Percentiles rank a stretch among this genome's conserved stretches.
phyloP scores from a whole-genome alignment of 75 land plant species.

The Larix kaempferi region DNA sequence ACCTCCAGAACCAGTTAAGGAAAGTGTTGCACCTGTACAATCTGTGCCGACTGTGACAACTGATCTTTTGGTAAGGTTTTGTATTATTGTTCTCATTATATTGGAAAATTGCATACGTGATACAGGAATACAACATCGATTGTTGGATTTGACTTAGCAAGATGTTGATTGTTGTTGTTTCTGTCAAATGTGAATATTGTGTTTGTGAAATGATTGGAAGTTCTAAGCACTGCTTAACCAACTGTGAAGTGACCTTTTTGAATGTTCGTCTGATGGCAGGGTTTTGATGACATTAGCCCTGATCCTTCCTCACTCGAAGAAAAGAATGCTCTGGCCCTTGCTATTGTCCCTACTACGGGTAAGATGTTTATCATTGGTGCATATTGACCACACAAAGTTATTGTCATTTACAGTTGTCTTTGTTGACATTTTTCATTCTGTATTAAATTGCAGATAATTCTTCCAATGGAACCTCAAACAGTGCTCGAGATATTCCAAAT shows the following conservation, averaged over 20 bases:
- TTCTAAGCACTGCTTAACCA: not conserved
- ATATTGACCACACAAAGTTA: not conserved
- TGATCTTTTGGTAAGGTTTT: constrained; percentile 61
- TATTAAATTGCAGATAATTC: constrained; percentile 12
- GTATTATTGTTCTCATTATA: not conserved
- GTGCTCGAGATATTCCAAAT: constrained; percentile 24
- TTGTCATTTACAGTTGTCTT: not conserved
- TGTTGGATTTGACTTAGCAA: not conserved
- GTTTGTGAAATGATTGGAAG: not conserved
- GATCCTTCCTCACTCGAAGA: constrained; percentile 73
- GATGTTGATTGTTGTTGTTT: not conserved
- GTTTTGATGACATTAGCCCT: constrained; percentile 60
- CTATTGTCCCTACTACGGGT: constrained; percentile 76
- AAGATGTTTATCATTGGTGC: not conserved
- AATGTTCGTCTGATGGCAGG: constrained; percentile 33
- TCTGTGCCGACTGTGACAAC: constrained; percentile 12
- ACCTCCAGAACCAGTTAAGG: constrained; percentile 39
- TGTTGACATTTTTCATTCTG: not conserved
- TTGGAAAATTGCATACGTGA: not conserved
- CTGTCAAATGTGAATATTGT: not conserved
- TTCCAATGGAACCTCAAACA: constrained; percentile 12
- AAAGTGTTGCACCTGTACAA: constrained; percentile 34
- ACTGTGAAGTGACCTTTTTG: not conserved
- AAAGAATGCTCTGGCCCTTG: constrained; percentile 88
- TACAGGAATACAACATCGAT: not conserved